Percentiles rank a stretch among this genome's conserved stretches.
Evolutionary conservation across 83 land plant genomes (phyloP).

Genomic region (Thuja plicata): DNA sequence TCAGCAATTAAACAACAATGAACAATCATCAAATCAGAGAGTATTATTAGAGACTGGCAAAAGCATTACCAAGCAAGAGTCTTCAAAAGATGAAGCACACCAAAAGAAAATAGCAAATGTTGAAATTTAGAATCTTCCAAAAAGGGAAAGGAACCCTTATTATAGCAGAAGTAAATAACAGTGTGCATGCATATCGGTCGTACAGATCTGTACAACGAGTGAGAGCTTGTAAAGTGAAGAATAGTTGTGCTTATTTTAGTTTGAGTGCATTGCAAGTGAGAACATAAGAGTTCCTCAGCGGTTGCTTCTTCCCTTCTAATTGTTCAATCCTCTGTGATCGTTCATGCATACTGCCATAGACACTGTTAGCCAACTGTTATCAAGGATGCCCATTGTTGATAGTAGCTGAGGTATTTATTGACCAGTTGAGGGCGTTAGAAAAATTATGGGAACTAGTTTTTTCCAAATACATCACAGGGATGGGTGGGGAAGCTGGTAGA

Average conservation of each 20-base stretch:
- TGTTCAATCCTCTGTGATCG: too few species aligned
- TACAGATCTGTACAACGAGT: not conserved
- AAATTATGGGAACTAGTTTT: not conserved
- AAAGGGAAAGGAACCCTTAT: not conserved
- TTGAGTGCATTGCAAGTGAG: not conserved
- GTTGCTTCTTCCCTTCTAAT: not conserved
- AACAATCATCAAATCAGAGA: too few species aligned
- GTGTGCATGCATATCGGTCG: not conserved
- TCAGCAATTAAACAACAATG: too few species aligned
- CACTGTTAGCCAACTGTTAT: not conserved
- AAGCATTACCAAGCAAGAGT: not conserved
- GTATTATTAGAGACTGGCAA: not conserved
- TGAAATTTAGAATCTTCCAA: not conserved
- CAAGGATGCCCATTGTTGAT: not conserved
- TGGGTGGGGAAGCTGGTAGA: not conserved
- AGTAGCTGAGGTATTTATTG: not conserved
- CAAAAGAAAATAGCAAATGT: not conserved
- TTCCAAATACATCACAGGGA: not conserved
- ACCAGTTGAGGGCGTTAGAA: not conserved
- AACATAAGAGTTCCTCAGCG: not conserved
- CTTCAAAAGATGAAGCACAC: not conserved
- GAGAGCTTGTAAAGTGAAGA: not conserved
- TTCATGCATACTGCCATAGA: not conserved
- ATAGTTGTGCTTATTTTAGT: not conserved
- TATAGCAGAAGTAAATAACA: not conserved